Evolutionary conservation across 106 monocot species (phyloP), one percentile per base, ranked within the genome.

Genomic region (Hemerocallis citrina): DNA sequence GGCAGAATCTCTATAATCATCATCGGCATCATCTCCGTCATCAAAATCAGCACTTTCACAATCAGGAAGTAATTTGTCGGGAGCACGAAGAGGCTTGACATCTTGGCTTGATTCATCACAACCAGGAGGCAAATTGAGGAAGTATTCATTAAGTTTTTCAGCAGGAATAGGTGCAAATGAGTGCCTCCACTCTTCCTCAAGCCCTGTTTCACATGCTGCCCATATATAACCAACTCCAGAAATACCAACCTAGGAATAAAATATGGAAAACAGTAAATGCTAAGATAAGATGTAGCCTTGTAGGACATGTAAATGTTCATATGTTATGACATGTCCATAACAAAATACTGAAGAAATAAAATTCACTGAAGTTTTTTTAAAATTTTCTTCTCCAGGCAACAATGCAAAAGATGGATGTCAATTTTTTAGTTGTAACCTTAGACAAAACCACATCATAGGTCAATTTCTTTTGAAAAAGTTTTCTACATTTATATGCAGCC

Each of bases 201-300:
- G 52, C 34, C 73, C 91, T 37, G 75, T 64, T 38, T 98, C 98
- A 68, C 38, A 68, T 1, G 47, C 56, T 45, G 84, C 74, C 98
- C 98, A 98, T 66, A 98, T 78, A 66, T 80, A 92, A 70, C 89
- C 95, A 65, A 68, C 81, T 20, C 92, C 82, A 62, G 85, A 80
- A 60, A 72, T 72, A 34, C 72, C 66, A 73, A 22, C 68, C 96
- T 98, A 64, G 4, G 12, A 52, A n/a, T n/a, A n/a, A n/a, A n/a
- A n/a, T n/a, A n/a, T n/a, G n/a, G n/a, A n/a, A n/a, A n/a, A n/a
- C n/a, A n/a, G n/a, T n/a, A n/a, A n/a, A n/a, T n/a, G n/a, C n/a
- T n/a, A n/a, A n/a, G n/a, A n/a, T n/a, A n/a, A n/a, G n/a, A n/a
- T n/a, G n/a, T n/a, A n/a, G n/a, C n/a, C n/a, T n/a, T n/a, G n/a